Base-by-base conservation (phyloP, 805 yeast species). In the Yamadazyma tumulicola region DNA sequence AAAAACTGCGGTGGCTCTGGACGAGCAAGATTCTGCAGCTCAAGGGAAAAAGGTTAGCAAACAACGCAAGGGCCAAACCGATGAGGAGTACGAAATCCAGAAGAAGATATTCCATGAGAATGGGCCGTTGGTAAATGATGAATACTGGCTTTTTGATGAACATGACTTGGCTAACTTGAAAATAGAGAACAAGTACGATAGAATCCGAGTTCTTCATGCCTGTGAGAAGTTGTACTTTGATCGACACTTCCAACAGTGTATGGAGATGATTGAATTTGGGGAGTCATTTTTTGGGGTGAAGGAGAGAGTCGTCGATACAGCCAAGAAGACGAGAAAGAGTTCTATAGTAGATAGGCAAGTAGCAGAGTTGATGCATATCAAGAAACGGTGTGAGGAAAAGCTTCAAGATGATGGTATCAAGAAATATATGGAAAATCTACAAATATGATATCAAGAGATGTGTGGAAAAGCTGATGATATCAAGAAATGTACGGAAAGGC, bases 11-110 rank as follows among this genome's bases (percentile, higher is more conserved):
- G 11, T 11, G 11, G 27, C n/a, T 24, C n/a, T 7, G 7, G n/a
- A 13, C 27, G n/a, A 21, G 19, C 20, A 33, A n/a, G 19, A 27
- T n/a, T n/a, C n/a, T 4, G 19, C 25, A 20, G 24, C 38, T 10
- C 20, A 12, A 10, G 24, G 32, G 5, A 16, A 34, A 22, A 24
- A 9, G 3, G 26, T 29, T 11, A 38, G 29, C 13, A 40, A 33
- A 16, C 28, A 19, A 19, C 35, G 96, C 26, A 85, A 83, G 47
- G 80, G 79, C 0, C 96, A 87, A 51, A 50, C 81, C 0, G 78
- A 76, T 26, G 89, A 79, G 35, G 83, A 75, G 37, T 87, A 61
- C 44, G 58, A 51, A 21, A 49, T 39, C 6, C 91, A 87, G 54
- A 60, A 63, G 41, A 42, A 43, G 3, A 73, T 69, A 47, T 86